Evolutionary conservation across 129 eudicot species (phyloP).

Genomic region (Gnaphalium uliginosum): DNA sequence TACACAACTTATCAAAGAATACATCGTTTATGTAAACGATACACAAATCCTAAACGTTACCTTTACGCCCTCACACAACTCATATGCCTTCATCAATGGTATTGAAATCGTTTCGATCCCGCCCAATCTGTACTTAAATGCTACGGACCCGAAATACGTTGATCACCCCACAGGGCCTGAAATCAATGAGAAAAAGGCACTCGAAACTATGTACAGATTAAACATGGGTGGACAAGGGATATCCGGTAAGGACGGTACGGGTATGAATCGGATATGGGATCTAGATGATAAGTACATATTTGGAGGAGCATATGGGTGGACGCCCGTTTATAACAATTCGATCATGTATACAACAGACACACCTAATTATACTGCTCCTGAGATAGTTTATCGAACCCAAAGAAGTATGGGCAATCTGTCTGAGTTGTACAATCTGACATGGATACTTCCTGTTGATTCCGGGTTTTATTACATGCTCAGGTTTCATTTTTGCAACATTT

Average conservation of each 20-base stretch:
- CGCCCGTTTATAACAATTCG: neutral
- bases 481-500: conserved; percentile 50
- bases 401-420: conserved; percentile 26
- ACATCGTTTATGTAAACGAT: conserved; percentile 23
- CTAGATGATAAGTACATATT: conserved; percentile 26
- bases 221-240: conserved; percentile 33
- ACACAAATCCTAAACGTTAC: conserved; percentile 26
- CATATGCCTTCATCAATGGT: conserved; percentile 53
- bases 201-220: conserved; percentile 36
- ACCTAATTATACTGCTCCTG: conserved; percentile 39
- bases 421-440: conserved; percentile 11
- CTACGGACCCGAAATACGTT: neutral
- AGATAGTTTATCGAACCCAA: conserved; percentile 30
- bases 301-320: neutral
- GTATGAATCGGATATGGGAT: conserved; percentile 40
- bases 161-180: neutral
- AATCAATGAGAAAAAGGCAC: conserved; percentile 18
- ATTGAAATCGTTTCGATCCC: conserved; percentile 56
- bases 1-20: conserved; percentile 33
- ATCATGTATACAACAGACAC: conserved; percentile 25
- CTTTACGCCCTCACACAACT: conserved; percentile 38
- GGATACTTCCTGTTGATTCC: conserved; percentile 44
- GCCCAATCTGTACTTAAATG: conserved; percentile 2
- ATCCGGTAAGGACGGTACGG: conserved; percentile 16
- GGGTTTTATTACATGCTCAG: conserved; percentile 35